Evolutionary conservation across 1,139 yeast species (phyloP).

Genomic region (Geotrichum klebahnii): DNA sequence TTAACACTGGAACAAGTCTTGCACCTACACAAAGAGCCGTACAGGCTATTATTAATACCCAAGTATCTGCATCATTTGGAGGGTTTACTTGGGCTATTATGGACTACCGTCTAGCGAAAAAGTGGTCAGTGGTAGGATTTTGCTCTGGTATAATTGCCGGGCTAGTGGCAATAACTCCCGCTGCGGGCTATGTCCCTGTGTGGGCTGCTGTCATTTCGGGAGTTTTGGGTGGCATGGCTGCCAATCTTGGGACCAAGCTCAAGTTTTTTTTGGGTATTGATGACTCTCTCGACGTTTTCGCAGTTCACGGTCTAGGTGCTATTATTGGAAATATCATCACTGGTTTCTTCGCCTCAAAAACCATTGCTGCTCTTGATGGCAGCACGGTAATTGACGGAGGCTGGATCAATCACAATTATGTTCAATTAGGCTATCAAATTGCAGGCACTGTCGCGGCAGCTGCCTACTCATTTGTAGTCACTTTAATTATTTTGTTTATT

Average conservation of each 20-base stretch:
- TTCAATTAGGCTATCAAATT: slow-evolving; percentile 49
- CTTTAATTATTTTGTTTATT: slow-evolving; percentile 42
- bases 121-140: slow-evolving; percentile 40
- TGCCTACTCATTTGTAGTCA: slow-evolving; percentile 43
- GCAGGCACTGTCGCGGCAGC: slow-evolving; percentile 46
- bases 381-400: slow-evolving; percentile 43
- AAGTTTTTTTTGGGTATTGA: slow-evolving; percentile 39
- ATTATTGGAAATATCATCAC: slow-evolving; percentile 37
- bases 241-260: slow-evolving; percentile 40
- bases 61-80: slow-evolving; percentile 36
- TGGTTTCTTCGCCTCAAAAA: slow-evolving; percentile 35
- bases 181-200: slow-evolving; percentile 40
- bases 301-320: slow-evolving; percentile 41
- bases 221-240: slow-evolving; percentile 35
- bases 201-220: slow-evolving; percentile 41
- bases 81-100: slow-evolving; percentile 38
- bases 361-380: slow-evolving; percentile 22
- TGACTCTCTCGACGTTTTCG: slow-evolving; percentile 40
- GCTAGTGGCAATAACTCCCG: slow-evolving; percentile 41
- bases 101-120: slow-evolving; percentile 33
- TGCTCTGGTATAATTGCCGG: slow-evolving; percentile 43
- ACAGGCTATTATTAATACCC: slow-evolving; percentile 40
- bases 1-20: slow-evolving; percentile 77
- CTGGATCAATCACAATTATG: slow-evolving; percentile 47
- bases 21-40: slow-evolving; percentile 50